Evolutionary conservation across 2,329 filamentous ascomycete genomes (phyloP).

Genomic region (Orbilia brochopaga): DNA sequence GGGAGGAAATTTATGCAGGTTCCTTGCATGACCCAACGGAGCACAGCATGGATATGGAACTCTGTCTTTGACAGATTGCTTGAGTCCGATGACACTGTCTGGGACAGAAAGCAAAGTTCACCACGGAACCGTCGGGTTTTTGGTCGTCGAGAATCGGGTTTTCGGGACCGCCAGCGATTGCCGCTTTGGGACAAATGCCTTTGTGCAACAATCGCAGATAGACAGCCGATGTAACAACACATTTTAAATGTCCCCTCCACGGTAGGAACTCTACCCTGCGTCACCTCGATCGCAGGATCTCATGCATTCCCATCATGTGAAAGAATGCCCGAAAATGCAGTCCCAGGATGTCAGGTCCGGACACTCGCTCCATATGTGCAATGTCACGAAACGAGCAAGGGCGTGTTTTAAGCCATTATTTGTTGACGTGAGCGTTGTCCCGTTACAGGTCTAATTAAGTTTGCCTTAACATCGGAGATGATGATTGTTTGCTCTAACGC

Average conservation of each 20-base stretch:
- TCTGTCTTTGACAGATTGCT: too few species aligned
- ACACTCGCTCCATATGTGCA: background rate
- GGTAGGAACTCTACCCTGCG: background rate
- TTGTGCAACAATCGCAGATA: constrained; percentile 9
- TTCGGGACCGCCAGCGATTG: background rate
- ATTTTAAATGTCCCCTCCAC: constrained; percentile 9
- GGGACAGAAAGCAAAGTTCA: background rate
- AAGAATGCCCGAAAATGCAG: background rate
- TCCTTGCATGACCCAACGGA: too few species aligned
- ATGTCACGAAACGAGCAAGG: background rate
- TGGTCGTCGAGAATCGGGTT: background rate
- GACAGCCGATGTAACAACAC: constrained; percentile 23
- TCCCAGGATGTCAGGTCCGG: background rate
- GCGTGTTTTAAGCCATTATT: background rate
- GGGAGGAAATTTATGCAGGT: background rate
- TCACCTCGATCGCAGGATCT: background rate
- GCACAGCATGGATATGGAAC: too few species aligned
- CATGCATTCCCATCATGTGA: background rate
- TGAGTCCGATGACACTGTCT: too few species aligned
- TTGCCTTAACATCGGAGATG: constrained; percentile 43
- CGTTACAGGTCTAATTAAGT: constrained; percentile 11
- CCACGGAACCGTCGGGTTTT: background rate
- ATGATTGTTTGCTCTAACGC: constrained; percentile 47
- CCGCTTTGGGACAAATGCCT: background rate
- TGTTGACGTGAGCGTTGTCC: background rate